A percentile compares a stretch with the other conserved stretches of the same genome.
Conservation (phyloP, 768 basidiomycete genomes). For the Termitomyces bulborhizus region DNA sequence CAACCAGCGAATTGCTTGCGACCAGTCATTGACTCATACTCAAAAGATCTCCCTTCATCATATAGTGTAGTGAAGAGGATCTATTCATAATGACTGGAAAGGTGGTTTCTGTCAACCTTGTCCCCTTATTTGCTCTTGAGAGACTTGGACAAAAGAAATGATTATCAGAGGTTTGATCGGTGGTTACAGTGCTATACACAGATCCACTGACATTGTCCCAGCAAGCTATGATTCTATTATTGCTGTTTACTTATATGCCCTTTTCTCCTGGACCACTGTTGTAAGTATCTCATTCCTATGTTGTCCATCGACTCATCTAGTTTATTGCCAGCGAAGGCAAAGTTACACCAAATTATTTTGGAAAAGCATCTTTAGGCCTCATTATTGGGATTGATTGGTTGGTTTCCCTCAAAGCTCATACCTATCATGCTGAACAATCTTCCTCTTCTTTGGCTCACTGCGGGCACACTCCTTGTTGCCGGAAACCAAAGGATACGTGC, state of each 20-base stretch:
- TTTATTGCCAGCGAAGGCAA: conserved; percentile 38
- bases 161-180: conserved; percentile 44
- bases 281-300: conserved; percentile 33
- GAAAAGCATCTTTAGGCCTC: conserved; percentile 30
- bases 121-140: conserved; percentile 42
- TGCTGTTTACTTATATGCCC: conserved; percentile 40
- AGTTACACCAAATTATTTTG: conserved; percentile 37
- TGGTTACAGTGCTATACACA: conserved; percentile 31
- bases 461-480: conserved; percentile 2
- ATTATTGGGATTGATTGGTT: too few relatives aligned
- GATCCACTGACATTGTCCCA: conserved; percentile 21
- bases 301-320: conserved; percentile 15
- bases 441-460: conserved; percentile 35
- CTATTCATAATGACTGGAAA: conserved; percentile 16
- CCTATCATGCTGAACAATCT: conserved; percentile 29
- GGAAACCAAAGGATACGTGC: conserved; percentile 24
- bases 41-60: background rate
- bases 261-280: too few relatives aligned
- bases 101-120: conserved; percentile 33
- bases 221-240: conserved; percentile 38
- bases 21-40: conserved; percentile 28
- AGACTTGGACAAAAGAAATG: conserved; percentile 41
- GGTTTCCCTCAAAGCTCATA: conserved; percentile 31
- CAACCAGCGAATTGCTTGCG: conserved; percentile 37
- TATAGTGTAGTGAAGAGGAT: conserved; percentile 23